Percentiles rank a stretch among this genome's conserved stretches.
Conservation (phyloP, 176 grass and related monocot genomes). For the Cocos nucifera region DNA sequence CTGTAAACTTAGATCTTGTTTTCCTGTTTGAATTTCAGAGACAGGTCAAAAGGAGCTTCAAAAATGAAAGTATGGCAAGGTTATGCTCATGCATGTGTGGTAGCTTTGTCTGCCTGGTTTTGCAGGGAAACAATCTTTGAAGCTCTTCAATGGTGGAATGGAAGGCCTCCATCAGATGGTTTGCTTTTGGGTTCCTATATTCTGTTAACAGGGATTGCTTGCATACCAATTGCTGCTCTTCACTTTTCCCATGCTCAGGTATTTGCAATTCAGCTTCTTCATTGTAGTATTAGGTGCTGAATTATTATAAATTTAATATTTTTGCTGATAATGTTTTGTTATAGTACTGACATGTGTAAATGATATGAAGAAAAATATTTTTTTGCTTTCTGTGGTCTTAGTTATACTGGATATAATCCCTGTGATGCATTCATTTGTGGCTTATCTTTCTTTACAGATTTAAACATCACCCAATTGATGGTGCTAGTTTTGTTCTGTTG, state of each 20-base stretch:
- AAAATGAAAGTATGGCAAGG: slow-evolving; percentile 91
- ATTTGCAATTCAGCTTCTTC: slow-evolving; percentile 7
- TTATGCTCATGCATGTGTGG: slow-evolving; percentile 82
- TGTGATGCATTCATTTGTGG: too few relatives aligned
- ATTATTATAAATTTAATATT: too few relatives aligned
- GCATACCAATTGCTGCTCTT: slow-evolving; percentile 72
- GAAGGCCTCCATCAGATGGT: slow-evolving; percentile 87
- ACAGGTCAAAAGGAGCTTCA: slow-evolving; percentile 74
- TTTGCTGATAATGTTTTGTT: too few relatives aligned
- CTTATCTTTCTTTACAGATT: too few relatives aligned
- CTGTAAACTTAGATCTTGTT: background rate
- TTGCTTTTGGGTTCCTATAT: slow-evolving; percentile 83
- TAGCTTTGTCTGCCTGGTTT: slow-evolving; percentile 77
- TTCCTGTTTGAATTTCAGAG: slow-evolving; percentile 33
- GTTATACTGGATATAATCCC: too few relatives aligned
- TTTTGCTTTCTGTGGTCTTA: too few relatives aligned
- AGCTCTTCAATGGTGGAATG: slow-evolving; percentile 94
- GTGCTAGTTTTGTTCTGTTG: too few relatives aligned
- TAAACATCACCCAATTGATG: too few relatives aligned
- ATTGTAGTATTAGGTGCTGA: background rate
- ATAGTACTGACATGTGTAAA: too few relatives aligned
- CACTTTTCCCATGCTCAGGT: slow-evolving; percentile 96
- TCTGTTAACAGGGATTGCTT: slow-evolving; percentile 66
- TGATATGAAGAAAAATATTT: too few relatives aligned
- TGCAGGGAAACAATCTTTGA: slow-evolving; percentile 95